Percentiles rank a stretch among this genome's conserved stretches.
phyloP scores from a whole-genome alignment of 2,329 filamentous ascomycete species.

The Alternaria brassicicola region DNA sequence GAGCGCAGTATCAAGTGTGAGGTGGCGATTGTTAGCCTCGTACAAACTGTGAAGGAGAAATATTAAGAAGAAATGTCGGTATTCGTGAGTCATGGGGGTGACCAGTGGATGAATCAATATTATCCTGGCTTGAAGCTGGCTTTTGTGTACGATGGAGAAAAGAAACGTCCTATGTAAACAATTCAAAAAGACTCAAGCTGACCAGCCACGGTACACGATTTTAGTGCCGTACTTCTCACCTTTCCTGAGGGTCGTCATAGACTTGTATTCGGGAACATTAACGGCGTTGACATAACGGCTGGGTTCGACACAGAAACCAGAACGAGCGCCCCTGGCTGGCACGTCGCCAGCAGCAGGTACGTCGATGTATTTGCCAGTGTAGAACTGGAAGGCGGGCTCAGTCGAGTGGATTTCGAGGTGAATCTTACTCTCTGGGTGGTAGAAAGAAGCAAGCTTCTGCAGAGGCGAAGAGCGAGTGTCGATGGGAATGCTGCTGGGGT shows the following conservation, averaged over 20 bases:
- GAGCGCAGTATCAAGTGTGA: background rate
- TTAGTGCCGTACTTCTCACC: slow-evolving; percentile 81
- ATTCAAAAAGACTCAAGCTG: slow-evolving; percentile 48
- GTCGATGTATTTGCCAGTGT: slow-evolving; percentile 85
- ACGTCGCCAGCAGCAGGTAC: slow-evolving; percentile 67
- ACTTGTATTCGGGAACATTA: slow-evolving; percentile 80
- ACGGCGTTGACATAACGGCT: slow-evolving; percentile 87
- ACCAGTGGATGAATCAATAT: background rate
- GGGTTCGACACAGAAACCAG: slow-evolving; percentile 91
- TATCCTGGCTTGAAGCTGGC: background rate
- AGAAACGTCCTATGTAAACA: background rate
- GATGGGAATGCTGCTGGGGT: slow-evolving; percentile 59
- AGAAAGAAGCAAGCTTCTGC: slow-evolving; percentile 70
- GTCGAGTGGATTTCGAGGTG: slow-evolving; percentile 89
- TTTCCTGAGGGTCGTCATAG: slow-evolving; percentile 80
- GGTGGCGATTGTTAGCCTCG: background rate
- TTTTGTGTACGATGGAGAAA: background rate
- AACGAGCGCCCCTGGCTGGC: slow-evolving; percentile 69
- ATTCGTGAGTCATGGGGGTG: background rate
- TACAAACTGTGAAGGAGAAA: background rate
- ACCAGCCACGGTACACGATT: slow-evolving; percentile 86
- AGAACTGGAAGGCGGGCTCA: slow-evolving; percentile 96
- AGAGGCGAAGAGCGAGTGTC: slow-evolving; percentile 65
- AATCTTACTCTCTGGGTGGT: slow-evolving; percentile 74
- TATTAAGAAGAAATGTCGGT: background rate